Evolutionary conservation across 2,329 filamentous ascomycete species (phyloP), one percentile per base, ranked within the genome.

Genomic region (Aspergillus viridinutans): DNA sequence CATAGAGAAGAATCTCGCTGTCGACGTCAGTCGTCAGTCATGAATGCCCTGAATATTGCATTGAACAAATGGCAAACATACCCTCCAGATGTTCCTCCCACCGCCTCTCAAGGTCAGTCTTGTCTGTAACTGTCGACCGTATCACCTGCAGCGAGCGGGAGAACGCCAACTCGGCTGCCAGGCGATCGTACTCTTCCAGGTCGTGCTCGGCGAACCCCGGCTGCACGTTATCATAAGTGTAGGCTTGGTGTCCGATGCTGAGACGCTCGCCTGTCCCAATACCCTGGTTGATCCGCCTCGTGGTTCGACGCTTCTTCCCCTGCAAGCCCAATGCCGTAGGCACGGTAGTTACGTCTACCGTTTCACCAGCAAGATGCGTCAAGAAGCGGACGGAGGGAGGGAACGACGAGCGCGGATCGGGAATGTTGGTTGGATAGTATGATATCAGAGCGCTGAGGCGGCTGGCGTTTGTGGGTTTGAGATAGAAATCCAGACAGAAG

Each of bases 121-220:
- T 69, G 47, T 72, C 67, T 3, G 70, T 71, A 66, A 91, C 89
- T 0, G 84, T 87, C 58, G 80, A 81, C 43, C 85, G 78, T 38
- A 90, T 76, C 0, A 79, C 73, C 1, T 78, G 77, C 56, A 92
- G 67, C 38, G 84, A 86, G 7, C 89, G 79, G n/a, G 81, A 84
- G 81, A 86, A 91, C 0, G 89, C 87, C 21, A 91, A 67, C n/a
- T 82, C 81, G 1, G 87, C 83, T 0, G 82, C 81, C 3, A 89
- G 76, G 9, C 80, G 77, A 61, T 90, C 82, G 64, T 85, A 91
- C 61, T 88, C 83, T 2, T 89, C 85, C 32, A 89, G 70, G 55
- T 90, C 84, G 21, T 81, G 80, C 71, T 92, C 88, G 0, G 89
- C 89, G 60, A 92, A 92, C 0, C 89, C 89, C 0, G 84, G 74